A percentile compares a stretch with the other conserved stretches of the same genome.
These are phyloP conservation scores for Plasmopara viticola DNA, from an alignment of 352 stramenopile genomes.

Conservation along the genomic window DNA sequence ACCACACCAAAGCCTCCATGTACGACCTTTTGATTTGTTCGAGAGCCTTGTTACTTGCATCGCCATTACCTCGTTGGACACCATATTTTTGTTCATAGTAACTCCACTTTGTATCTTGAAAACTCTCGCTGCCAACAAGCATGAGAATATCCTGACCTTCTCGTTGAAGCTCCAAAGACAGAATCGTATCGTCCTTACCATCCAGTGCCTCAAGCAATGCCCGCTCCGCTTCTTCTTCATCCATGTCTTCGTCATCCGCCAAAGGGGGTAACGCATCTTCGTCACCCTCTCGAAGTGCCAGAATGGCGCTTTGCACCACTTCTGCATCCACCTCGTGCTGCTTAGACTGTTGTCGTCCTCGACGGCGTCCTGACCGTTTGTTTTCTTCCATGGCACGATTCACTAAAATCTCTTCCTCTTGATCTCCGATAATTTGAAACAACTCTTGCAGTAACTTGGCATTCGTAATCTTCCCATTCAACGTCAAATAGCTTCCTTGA, in stretches of 20 bases:
- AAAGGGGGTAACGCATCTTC: slow-evolving; percentile 28
- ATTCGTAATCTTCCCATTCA: slow-evolving; percentile 87
- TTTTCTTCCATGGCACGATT: slow-evolving; percentile 60
- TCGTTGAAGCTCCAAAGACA: slow-evolving; percentile 35
- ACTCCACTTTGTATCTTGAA: slow-evolving; percentile 80
- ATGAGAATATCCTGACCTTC: slow-evolving; percentile 44
- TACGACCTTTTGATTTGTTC: slow-evolving; percentile 68
- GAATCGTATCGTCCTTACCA: slow-evolving; percentile 38
- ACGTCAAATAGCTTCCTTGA: slow-evolving; percentile 89
- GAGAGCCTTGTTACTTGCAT: slow-evolving; percentile 47
- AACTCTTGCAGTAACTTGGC: slow-evolving; percentile 88
- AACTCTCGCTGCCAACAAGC: slow-evolving; percentile 58
- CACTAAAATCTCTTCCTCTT: slow-evolving; percentile 93
- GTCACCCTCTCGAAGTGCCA: slow-evolving; percentile 39
- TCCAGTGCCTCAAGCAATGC: slow-evolving; percentile 59
- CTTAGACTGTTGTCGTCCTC: slow-evolving; percentile 20
- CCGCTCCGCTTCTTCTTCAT: slow-evolving; percentile 48
- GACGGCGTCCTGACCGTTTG: slow-evolving; percentile 26
- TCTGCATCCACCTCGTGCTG: slow-evolving; percentile 44
- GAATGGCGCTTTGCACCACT: slow-evolving; percentile 40
- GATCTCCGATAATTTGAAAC: slow-evolving; percentile 88
- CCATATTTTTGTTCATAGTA: slow-evolving; percentile 84
- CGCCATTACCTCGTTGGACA: slow-evolving; percentile 47
- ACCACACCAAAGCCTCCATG: slow-evolving; percentile 78
- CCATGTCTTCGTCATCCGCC: slow-evolving; percentile 37